Evolutionary conservation across 371 early-diverging fungal genomes (phyloP), one percentile per base, ranked within the genome.

Genomic region (Apophysomyces ossiformis): DNA sequence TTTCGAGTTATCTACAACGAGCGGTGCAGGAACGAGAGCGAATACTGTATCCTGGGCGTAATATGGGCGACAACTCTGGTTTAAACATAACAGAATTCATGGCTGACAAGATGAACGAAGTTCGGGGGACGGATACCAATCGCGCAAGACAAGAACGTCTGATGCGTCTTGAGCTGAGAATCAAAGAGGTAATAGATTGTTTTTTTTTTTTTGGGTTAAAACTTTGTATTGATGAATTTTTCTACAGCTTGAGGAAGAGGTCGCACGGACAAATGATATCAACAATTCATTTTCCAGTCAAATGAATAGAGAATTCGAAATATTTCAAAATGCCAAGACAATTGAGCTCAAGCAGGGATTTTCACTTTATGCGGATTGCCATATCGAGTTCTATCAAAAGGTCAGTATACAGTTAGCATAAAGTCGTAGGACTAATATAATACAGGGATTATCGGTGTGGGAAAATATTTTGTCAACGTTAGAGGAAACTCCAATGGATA

Each of bases 81-180:
- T 72, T 84, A 12, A 90, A 92, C 13, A 87, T 96, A 13, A 79
- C 89, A 7, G 90, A 89, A 16, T 94, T 89, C 68, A 77, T 98
- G 35, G 91, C 90, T 66, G 96, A 93, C 69, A 96, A 95, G 72
- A 84, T 91, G 64, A 92, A 96, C 61, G 96, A 96, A 67, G 86
- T 96, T 58, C 87, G 92, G 61, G 96, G 96, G 15, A 88, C 93
- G 1, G 93, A 96, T 69, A 91, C 87, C 57, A 92, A 95, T 66
- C 83, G 83, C 37, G 89, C 91, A 58, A 81, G 93, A 67, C 88
- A 90, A 74, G 90, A 91, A 43, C 90, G 91, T 58, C 70, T 96
- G 32, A 79, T 77, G 39, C 90, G 86, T 61, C 77, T 96, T 18
- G 90, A 92, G 36, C 72, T 68, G 12, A 87, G 84, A 68, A 89